Evolutionary conservation across 257 asterid genomes (phyloP), one percentile per base, ranked within the genome.

Genomic region (Nicotiana undulata): DNA sequence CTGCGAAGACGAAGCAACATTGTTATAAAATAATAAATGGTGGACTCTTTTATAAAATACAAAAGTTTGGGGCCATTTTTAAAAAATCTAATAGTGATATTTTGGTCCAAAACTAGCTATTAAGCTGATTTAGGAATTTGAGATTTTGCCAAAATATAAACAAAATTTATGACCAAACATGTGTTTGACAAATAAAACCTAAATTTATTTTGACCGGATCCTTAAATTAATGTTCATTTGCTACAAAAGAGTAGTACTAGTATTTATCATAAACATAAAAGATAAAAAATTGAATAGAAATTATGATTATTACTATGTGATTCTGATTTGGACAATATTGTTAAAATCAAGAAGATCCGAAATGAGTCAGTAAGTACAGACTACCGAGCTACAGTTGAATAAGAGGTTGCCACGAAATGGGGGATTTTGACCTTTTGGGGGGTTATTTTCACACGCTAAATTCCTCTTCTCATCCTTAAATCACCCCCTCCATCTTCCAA

Each of bases 391-490:
- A 29, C 7, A 22, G 79, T 44, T 74, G 32, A 9, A 56, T n/a
- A 32, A 34, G 61, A 74, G 55, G 79, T 74, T 56, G 52, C 60
- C 79, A 2, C 9, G 63, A 24, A 52, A 40, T 24, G 72, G 79
- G 79, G 32, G 28, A n/a, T 52, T 40, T 34, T 16, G 29, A 9
- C 20, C 24, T 8, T 31, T 22, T 13, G 2, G 10, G 44, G 40
- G 46, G 46, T 7, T 40, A 40, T 40, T 13, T 81, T 66, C 79
- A 84, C 83, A 81, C 81, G 83, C 75, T 68, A 70, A 77, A 81
- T 81, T 79, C 84, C 72, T 60, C 75, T 34, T 66, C 82, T 58
- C 84, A 51, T 63, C 81, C 77, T 81, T 78, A 78, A 85, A 82
- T 63, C 63, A 12, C 55, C 70, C 68, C 83, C 29, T 53, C 64